Percentiles rank a stretch among this genome's conserved stretches.
Conservation (phyloP, 192 early-diverging fungal genomes). For the Podila minutissima region DNA sequence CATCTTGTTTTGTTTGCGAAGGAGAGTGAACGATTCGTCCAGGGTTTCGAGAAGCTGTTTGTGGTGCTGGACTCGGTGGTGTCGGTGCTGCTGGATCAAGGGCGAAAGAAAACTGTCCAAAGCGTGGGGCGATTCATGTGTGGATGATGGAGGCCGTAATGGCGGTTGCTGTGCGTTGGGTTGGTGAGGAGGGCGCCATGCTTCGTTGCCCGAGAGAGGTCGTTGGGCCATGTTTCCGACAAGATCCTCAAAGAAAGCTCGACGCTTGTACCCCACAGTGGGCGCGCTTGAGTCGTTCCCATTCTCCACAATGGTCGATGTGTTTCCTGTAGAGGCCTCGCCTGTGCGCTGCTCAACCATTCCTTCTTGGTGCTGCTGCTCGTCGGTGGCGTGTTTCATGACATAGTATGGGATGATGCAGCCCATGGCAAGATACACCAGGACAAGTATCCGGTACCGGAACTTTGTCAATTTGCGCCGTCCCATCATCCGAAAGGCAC, state of each 20-base stretch:
- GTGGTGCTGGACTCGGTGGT: neutral
- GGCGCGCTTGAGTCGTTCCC: neutral
- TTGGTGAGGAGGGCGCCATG: neutral
- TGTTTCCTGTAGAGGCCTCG: neutral
- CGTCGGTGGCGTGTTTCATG: constrained; percentile 41
- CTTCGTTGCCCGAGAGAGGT: neutral
- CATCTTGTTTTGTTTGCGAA: constrained; percentile 6
- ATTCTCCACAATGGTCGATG: neutral
- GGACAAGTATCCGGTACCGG: constrained; percentile 14
- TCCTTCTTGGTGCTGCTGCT: constrained; percentile 8
- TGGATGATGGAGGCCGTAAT: neutral
- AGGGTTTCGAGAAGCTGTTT: constrained; percentile 7
- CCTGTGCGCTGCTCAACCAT: neutral
- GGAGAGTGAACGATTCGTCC: neutral
- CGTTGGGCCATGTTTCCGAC: neutral
- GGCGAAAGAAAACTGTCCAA: neutral
- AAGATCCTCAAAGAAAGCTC: constrained; percentile 26
- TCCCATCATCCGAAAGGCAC: constrained; percentile 25
- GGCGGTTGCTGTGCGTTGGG: neutral
- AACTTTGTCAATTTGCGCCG: constrained; percentile 25
- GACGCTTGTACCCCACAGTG: constrained; percentile 16
- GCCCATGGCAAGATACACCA: constrained; percentile 23
- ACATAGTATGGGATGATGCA: constrained; percentile 48
- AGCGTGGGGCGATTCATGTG: neutral
- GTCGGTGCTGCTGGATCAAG: neutral